Percentiles rank a stretch among this genome's conserved stretches.
Evolutionary conservation across 192 early-diverging fungal genomes (phyloP).

Genomic region (Haplosporangium gracile): DNA sequence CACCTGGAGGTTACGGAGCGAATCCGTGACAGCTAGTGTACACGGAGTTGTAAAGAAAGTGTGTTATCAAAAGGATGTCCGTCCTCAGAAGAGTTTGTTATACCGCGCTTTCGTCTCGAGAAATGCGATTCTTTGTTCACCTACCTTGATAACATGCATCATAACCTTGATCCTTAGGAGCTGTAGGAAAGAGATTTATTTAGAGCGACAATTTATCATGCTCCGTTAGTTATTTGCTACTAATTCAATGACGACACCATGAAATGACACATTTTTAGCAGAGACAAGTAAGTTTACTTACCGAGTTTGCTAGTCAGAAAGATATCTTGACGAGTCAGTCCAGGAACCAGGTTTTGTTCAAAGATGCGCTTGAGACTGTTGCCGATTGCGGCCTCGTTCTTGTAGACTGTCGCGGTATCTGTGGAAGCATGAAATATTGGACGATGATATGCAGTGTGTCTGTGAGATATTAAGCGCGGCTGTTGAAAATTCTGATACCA

Average conservation of each 20-base stretch:
- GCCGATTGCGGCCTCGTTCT: constrained; percentile 74
- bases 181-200: constrained; percentile 26
- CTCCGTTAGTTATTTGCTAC: background rate
- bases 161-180: constrained; percentile 79
- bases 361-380: constrained; percentile 62
- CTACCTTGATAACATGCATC: constrained; percentile 67
- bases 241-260: background rate
- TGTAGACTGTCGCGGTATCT: constrained; percentile 79
- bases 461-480: too few relatives aligned
- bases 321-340: constrained; percentile 69
- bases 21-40: constrained; percentile 64
- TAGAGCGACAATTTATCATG: background rate
- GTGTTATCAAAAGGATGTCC: background rate
- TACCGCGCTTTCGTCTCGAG: too few relatives aligned
- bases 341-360: constrained; percentile 53
- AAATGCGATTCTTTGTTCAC: background rate
- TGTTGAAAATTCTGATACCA: too few relatives aligned
- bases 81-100: background rate
- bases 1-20: constrained; percentile 68
- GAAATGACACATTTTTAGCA: background rate
- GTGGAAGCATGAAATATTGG: background rate
- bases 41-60: background rate
- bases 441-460: too few relatives aligned
- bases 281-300: constrained; percentile 8
- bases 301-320: constrained; percentile 80